phyloP scores from a whole-genome alignment of 108 stramenopile species.

The Nannochloropsis oceanica region DNA sequence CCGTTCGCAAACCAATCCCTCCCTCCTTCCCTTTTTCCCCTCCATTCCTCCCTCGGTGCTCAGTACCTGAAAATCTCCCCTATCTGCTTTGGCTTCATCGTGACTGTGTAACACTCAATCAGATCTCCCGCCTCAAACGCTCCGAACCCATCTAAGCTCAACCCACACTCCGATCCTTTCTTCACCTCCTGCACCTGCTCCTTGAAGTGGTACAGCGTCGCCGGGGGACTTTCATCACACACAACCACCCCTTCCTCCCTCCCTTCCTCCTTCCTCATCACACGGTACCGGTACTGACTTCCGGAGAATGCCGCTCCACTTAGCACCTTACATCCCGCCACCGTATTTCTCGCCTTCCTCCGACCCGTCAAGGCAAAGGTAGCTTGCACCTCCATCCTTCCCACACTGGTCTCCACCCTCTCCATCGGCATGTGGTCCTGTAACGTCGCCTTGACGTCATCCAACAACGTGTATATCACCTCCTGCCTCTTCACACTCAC shows the following conservation, averaged over 20 bases:
- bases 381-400: neutral
- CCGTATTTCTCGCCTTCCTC: neutral
- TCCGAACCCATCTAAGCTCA: constrained; percentile 21
- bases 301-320: neutral
- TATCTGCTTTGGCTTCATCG: neutral
- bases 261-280: neutral
- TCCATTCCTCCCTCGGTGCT: neutral
- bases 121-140: constrained; percentile 36
- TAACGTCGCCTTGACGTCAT: neutral
- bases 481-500: constrained; percentile 29
- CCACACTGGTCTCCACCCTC: neutral
- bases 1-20: neutral
- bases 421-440: neutral
- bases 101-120: constrained; percentile 25
- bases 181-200: constrained; percentile 37
- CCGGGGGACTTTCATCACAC: neutral
- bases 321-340: neutral
- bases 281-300: neutral
- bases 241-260: neutral
- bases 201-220: constrained; percentile 52
- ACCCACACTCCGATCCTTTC: constrained; percentile 41
- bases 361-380: neutral
- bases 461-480: constrained; percentile 29
- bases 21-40: neutral
- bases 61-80: neutral